Evolutionary conservation across 805 yeast species (phyloP).

Genomic region (Maudiozyma bulderi): DNA sequence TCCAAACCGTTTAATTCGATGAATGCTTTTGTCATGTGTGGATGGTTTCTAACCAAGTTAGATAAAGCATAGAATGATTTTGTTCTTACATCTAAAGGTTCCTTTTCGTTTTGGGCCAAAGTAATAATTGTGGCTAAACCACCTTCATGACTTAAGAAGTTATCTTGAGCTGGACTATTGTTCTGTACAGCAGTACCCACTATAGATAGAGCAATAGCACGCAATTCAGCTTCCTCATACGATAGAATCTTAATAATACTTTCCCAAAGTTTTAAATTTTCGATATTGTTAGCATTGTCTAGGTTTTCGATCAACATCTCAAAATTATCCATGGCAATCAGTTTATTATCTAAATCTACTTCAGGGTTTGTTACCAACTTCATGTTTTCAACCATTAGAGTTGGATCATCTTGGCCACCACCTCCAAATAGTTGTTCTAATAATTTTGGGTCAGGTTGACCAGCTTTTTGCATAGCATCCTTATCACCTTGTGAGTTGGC

Average conservation of each 20-base stretch:
- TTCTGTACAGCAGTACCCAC: slow-evolving; percentile 92
- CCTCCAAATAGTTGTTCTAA: slow-evolving; percentile 70
- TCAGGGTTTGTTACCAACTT: slow-evolving; percentile 48
- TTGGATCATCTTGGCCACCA: slow-evolving; percentile 73
- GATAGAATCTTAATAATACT: slow-evolving; percentile 48
- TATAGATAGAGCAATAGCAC: slow-evolving; percentile 56
- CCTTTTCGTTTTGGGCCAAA: slow-evolving; percentile 27
- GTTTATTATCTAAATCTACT: slow-evolving; percentile 51
- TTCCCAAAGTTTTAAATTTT: slow-evolving; percentile 74
- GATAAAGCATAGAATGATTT: slow-evolving; percentile 77
- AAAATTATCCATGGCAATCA: slow-evolving; percentile 77
- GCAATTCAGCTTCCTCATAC: slow-evolving; percentile 36
- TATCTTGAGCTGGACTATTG: slow-evolving; percentile 66
- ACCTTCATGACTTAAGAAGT: slow-evolving; percentile 42
- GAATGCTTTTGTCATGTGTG: slow-evolving; percentile 46
- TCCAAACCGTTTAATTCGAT: slow-evolving; percentile 54
- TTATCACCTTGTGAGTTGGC: slow-evolving; percentile 67
- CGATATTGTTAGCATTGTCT: slow-evolving; percentile 91
- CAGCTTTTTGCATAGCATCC: slow-evolving; percentile 52
- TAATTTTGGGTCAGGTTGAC: slow-evolving; percentile 70
- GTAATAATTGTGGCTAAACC: slow-evolving; percentile 40
- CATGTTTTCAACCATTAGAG: slow-evolving; percentile 75
- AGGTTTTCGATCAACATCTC: slow-evolving; percentile 89
- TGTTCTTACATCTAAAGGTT: slow-evolving; percentile 33
- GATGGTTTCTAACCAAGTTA: slow-evolving; percentile 60